phyloP scores from a whole-genome alignment of 2,329 filamentous ascomycete species.

The Alternaria incomplexa region DNA sequence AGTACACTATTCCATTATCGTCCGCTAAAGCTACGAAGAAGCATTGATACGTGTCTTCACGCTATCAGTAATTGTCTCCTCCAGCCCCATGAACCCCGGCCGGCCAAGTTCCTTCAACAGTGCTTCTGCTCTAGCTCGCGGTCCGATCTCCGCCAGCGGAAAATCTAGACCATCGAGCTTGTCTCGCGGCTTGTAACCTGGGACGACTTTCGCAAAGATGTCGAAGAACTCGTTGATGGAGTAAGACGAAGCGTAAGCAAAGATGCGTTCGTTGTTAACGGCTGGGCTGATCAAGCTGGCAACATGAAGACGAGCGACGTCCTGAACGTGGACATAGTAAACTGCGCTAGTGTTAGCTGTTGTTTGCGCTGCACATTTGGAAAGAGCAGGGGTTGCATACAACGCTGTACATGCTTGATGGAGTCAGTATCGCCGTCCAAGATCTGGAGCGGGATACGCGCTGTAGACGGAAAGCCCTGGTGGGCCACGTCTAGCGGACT shows the following conservation, averaged over 20 bases:
- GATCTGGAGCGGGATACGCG: constrained; percentile 10
- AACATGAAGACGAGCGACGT: constrained; percentile 28
- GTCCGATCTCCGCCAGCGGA: constrained; percentile 11
- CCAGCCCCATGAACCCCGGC: constrained; percentile 6
- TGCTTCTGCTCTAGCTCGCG: constrained; percentile 6
- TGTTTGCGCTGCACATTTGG: neutral
- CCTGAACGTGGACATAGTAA: constrained; percentile 24
- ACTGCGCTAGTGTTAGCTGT: constrained; percentile 8
- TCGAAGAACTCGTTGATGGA: constrained; percentile 18
- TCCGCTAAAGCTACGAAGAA: neutral
- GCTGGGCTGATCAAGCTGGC: constrained; percentile 19
- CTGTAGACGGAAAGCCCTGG: constrained; percentile 22
- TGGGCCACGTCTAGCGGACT: constrained; percentile 12
- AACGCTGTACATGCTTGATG: constrained; percentile 16
- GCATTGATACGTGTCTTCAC: constrained; percentile 5
- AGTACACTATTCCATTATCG: neutral
- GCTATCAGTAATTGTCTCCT: constrained; percentile 10
- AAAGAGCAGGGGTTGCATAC: constrained; percentile 4
- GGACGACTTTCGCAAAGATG: constrained; percentile 5
- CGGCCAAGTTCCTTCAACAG: constrained; percentile 7
- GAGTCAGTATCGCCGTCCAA: constrained; percentile 17
- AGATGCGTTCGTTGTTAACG: constrained; percentile 19
- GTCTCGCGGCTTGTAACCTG: constrained; percentile 1
- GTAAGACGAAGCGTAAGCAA: constrained; percentile 13
- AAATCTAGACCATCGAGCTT: constrained; percentile 14